Base-by-base conservation (phyloP, 176 grass and related monocot genomes). In the Chloris gayana region DNA sequence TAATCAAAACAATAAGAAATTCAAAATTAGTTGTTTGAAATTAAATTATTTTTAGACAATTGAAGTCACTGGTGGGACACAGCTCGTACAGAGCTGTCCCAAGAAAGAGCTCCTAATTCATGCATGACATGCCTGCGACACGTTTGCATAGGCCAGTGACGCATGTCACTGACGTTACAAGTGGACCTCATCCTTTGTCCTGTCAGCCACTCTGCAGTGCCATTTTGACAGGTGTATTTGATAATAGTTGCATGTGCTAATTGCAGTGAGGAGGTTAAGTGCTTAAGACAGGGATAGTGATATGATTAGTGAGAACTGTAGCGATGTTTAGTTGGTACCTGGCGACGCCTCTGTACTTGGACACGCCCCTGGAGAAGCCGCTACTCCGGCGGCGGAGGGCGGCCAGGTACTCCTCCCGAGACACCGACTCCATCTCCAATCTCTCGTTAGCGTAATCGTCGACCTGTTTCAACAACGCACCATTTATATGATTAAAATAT, bases 301-400 rank as follows among this genome's bases (percentile, higher is more conserved):
- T 61, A 29, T 29, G 58, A 29, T 25, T 14, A 61, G 25, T 31
- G 29, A 11, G 61, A 32, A 19, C 19, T 45, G 41, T 60, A 61
- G 5, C 24, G 11, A 5, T 22, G 24, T 12, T 12, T 30, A 45
- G 22, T 57, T 35, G 41, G 41, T 34, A 98, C 96, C 96, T 99
- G 78, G 96, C 96, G 22, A 99, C 96, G 27, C 96, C 96, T 68
- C 96, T 83, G 86, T 95, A 99, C 84, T 95, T 99, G 58, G 96
- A 99, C 57, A 99, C 92, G 4, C 92, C 96, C 66, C 96, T 93
- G 15, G 96, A 95, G 86, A 99, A 99, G 33, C 96, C 96, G 34
- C 84, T 95, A 84, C 96, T 99, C 72, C 92, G 83, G 57, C 96
- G 90, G 72, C 96, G 79, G 15, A 98, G 96, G 17, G 96, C 83